Percentiles rank a stretch among this genome's conserved stretches.
phyloP scores from a whole-genome alignment of 169 alveolate genomes.

The Plasmodium sp. region DNA sequence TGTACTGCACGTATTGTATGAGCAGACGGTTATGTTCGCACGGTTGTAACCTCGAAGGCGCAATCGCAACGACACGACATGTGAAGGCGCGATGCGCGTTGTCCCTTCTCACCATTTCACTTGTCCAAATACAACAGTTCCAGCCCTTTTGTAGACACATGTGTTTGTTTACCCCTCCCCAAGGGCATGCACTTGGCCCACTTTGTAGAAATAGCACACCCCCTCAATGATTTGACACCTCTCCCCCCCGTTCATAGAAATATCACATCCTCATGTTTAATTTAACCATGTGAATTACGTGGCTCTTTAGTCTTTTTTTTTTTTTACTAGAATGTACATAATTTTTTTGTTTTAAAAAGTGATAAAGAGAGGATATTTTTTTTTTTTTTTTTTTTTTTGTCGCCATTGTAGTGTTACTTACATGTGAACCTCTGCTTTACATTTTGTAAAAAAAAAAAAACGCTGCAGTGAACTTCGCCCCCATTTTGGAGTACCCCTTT shows the following conservation, averaged over 20 bases:
- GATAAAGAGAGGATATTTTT: background rate
- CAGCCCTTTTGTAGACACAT: background rate
- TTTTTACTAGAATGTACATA: background rate
- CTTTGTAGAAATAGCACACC: background rate
- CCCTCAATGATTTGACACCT: background rate
- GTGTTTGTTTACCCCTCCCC: background rate
- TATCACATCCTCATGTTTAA: background rate
- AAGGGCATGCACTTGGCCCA: background rate
- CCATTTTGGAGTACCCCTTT: constrained; percentile 5
- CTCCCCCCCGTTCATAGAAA: background rate
- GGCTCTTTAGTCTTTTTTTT: background rate
- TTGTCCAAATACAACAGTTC: background rate
- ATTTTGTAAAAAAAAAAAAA: constrained; percentile 1
- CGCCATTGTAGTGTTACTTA: background rate
- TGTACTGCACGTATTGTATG: background rate
- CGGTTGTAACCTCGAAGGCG: background rate
- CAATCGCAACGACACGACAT: background rate
- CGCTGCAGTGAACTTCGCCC: background rate
- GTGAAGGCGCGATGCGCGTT: background rate
- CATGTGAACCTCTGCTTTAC: background rate
- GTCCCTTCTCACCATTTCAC: background rate
- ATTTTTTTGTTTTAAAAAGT: background rate
- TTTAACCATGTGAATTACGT: background rate
- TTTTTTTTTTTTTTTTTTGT: background rate
- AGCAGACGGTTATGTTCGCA: background rate